Percentiles rank a stretch among this genome's conserved stretches.
phyloP scores from a whole-genome alignment of 2,329 filamentous ascomycete species.

The Diaporthe citri region DNA sequence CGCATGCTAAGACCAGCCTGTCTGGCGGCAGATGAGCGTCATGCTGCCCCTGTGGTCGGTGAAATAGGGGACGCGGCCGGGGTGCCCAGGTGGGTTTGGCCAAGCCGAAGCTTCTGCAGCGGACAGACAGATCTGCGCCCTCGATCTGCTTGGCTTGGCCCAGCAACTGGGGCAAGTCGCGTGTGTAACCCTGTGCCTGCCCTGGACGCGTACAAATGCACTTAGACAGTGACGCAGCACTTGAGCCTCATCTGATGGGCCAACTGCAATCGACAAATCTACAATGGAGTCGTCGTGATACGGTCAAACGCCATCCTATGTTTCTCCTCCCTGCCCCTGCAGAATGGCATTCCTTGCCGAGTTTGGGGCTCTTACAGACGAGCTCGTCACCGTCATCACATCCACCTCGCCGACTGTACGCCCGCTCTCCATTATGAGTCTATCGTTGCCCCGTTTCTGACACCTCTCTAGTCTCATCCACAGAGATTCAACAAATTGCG shows the following conservation, averaged over 20 bases:
- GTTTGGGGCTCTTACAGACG: constrained; percentile 74
- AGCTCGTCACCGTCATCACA: constrained; percentile 76
- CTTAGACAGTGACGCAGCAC: constrained; percentile 11
- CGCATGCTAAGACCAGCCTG: constrained; percentile 4
- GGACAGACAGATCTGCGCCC: not conserved
- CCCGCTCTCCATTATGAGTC: constrained; percentile 32
- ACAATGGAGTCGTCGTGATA: constrained; percentile 5
- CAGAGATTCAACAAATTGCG: constrained; percentile 57
- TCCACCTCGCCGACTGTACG: constrained; percentile 66
- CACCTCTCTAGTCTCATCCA: constrained; percentile 48
- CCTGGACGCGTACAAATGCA: constrained; percentile 6
- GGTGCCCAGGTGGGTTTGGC: constrained; percentile 24
- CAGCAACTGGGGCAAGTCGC: not conserved
- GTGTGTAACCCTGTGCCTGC: constrained; percentile 8
- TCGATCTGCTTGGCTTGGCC: constrained; percentile 3
- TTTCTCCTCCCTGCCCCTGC: not conserved
- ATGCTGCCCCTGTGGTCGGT: constrained; percentile 11
- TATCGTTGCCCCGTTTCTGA: constrained; percentile 8
- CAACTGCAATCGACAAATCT: not conserved
- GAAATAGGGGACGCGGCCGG: constrained; percentile 21
- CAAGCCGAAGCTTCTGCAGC: constrained; percentile 18
- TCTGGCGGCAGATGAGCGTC: constrained; percentile 8
- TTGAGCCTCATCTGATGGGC: not conserved
- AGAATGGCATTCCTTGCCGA: constrained; percentile 79
- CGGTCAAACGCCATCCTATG: not conserved